phyloP scores from a whole-genome alignment of 371 early-diverging fungal species.

The Furculomyces boomerangus region DNA sequence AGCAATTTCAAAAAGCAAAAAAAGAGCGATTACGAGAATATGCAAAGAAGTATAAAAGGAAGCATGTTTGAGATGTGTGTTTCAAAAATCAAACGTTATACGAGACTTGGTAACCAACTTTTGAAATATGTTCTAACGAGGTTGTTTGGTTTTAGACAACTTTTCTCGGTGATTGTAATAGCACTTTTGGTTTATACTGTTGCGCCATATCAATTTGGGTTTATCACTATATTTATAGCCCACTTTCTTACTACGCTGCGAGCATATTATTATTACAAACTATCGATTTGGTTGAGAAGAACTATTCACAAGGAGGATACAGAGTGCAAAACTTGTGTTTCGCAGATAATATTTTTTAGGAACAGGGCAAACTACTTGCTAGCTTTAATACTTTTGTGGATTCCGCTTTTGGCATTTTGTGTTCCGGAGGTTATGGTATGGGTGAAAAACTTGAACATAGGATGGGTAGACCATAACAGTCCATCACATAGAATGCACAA shows the following conservation, averaged over 20 bases:
- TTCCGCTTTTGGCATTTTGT: conserved; percentile 22
- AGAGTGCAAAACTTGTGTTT: not conserved
- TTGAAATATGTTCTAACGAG: not conserved
- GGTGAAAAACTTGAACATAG: conserved; percentile 21
- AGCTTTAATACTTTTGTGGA: conserved; percentile 19
- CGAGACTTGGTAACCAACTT: no score
- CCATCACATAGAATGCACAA: conserved; percentile 20
- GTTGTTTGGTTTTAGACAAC: conserved; percentile 3
- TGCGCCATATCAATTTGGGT: conserved; percentile 69
- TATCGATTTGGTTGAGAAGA: not conserved
- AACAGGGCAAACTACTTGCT: conserved; percentile 17
- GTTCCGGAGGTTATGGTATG: conserved; percentile 23
- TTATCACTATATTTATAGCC: conserved; percentile 51
- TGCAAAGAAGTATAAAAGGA: not conserved
- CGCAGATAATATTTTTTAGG: not conserved
- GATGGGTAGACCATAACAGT: conserved; percentile 23
- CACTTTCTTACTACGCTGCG: conserved; percentile 46
- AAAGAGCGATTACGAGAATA: not conserved
- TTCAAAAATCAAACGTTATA: not conserved
- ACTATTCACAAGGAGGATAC: conserved; percentile 1
- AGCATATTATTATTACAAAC: conserved; percentile 14
- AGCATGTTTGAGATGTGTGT: not conserved
- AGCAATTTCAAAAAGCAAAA: not conserved
- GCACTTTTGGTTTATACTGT: conserved; percentile 34
- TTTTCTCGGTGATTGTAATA: conserved; percentile 5